Evolutionary conservation across 177 flowering plant genomes (phyloP), one percentile per base, ranked within the genome.

Genomic region (Vitis hybrid): DNA sequence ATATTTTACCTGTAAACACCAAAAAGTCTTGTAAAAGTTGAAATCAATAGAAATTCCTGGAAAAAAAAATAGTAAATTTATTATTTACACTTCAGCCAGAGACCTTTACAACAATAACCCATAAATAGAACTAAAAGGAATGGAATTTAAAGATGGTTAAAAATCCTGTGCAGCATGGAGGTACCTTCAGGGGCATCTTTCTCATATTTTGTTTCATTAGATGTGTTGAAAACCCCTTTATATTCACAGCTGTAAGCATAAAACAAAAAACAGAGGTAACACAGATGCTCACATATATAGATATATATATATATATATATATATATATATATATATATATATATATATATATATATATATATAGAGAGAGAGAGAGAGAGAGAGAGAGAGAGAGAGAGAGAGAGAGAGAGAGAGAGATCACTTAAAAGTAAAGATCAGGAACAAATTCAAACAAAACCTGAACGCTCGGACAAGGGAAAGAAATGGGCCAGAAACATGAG

Each of bases 401-500:
- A 12, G 32, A 10, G 3, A 8, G 2, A 19, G 12, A 19, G 15
- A 62, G 17, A 17, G 3, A 68, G 15, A 66, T 14, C 12, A 46
- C 15, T 13, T 58, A 18, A 14, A 67, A 48, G 6, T 27, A 27
- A 65, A 35, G 19, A 17, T 17, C 21, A n/a, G 6, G 55, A 64
- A 18, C 51, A 2, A 17, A 49, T 50, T 70, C 14, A 57, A 61
- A 55, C 12, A 18, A 73, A 27, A 93, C 99, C 99, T 80, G 99
- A 96, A 60, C 98, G 98, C 72, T 96, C 98, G n/a, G 99, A 96
- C 49, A 96, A 74, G 17, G 99, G 99, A 70, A 96, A 96, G 70
- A 96, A 90, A 73, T 96, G 99, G 32, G 99, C 98, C 70, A 96
- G 86, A 75, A 96, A 96, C 95, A 87, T 96, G 56, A 96, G 94